Evolutionary conservation across 176 grass and related monocot genomes (phyloP).

Genomic region (Aegilops bicornis): DNA sequence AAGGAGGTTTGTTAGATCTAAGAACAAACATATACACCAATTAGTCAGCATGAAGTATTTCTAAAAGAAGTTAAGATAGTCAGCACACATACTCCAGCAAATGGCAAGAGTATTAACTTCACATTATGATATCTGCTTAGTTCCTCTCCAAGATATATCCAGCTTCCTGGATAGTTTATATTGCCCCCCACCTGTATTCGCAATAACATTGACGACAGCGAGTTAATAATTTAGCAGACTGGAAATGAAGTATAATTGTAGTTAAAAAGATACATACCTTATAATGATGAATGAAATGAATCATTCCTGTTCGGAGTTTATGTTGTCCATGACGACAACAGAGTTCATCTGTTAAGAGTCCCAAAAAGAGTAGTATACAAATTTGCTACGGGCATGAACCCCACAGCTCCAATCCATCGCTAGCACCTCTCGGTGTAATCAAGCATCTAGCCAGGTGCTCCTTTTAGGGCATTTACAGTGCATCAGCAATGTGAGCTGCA

Average conservation of each 20-base stretch:
- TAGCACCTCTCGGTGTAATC: background rate
- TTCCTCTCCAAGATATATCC: constrained; percentile 6
- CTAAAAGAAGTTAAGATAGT: background rate
- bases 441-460: background rate
- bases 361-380: constrained; percentile 14
- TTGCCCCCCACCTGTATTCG: constrained; percentile 17
- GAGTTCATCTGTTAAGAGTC: background rate
- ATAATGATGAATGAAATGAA: background rate
- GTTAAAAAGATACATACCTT: constrained; percentile 24
- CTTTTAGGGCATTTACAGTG: background rate
- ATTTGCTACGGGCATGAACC: background rate
- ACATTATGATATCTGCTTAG: background rate
- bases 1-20: background rate
- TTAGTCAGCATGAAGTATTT: background rate
- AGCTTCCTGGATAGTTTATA: background rate
- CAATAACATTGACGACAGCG: background rate
- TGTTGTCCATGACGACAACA: background rate
- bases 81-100: background rate
- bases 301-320: background rate
- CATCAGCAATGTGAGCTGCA: background rate
- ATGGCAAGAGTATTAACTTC: background rate
- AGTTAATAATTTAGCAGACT: background rate
- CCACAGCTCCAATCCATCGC: background rate
- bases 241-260: background rate
- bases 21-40: constrained; percentile 6